These are phyloP conservation scores for Fusarium luffae DNA, from an alignment of 2,329 filamentous ascomycete species.

Conservation along the genomic window DNA sequence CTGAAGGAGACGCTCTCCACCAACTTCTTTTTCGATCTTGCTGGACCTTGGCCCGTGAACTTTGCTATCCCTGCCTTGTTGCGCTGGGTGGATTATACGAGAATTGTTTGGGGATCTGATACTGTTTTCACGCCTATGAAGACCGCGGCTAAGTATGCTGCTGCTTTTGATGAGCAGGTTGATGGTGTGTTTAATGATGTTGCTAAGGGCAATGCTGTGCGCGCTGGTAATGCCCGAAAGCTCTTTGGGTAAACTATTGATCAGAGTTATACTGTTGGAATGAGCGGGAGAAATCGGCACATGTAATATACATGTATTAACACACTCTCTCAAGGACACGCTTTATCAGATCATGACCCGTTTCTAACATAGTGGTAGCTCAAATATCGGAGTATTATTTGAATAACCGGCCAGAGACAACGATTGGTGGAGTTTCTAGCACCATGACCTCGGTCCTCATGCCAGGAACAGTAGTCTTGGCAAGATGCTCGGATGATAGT, in stretches of 20 bases:
- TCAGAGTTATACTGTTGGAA: too few relatives aligned
- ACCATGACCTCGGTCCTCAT: not conserved
- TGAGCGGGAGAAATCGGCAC: too few relatives aligned
- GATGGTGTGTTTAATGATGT: not conserved
- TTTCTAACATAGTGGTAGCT: too few relatives aligned
- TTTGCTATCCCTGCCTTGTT: conserved; percentile 10
- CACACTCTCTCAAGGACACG: too few relatives aligned
- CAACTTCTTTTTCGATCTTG: conserved; percentile 19
- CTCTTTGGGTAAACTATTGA: not conserved
- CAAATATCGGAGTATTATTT: not conserved
- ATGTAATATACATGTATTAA: too few relatives aligned
- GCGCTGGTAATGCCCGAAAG: conserved; percentile 6
- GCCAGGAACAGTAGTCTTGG: not conserved
- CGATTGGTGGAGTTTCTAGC: conserved; percentile 13
- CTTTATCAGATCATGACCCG: not conserved
- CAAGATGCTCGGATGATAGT: not conserved
- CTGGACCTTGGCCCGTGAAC: conserved; percentile 16
- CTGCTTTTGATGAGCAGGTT: conserved; percentile 18
- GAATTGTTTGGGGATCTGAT: conserved; percentile 18
- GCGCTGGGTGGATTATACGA: conserved; percentile 22
- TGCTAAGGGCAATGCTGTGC: conserved; percentile 6
- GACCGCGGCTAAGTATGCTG: conserved; percentile 8
- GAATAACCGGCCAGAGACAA: not conserved
- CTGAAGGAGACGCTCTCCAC: conserved; percentile 4
- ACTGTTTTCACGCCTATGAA: conserved; percentile 20